Evolutionary conservation across 805 yeast species (phyloP), one percentile per base, ranked within the genome.

Genomic region (Ogataea pignaliae): DNA sequence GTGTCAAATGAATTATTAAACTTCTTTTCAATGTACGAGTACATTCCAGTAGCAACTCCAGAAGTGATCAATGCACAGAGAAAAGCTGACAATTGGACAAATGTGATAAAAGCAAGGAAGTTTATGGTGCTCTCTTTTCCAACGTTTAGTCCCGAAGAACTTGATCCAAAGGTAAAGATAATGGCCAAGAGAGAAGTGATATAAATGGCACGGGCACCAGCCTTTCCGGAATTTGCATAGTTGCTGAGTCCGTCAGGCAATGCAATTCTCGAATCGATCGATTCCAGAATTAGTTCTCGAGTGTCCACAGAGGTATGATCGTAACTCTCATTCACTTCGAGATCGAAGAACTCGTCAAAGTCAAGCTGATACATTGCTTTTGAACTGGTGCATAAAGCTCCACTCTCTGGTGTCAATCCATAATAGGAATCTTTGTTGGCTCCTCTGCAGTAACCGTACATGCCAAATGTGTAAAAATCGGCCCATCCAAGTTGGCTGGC

Each of bases 381-480:
- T 16, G 90, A 78, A 10, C 68, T 55, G 13, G 76, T 65, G 62
- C 95, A 86, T 21, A 21, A 21, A 21, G 26, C 4, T 5, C 26
- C 26, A 21, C 26, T 21, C 7, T 21, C 26, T 36, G 38, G n/a
- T 12, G 33, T 13, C 11, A 12, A 29, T 30, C 6, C 13, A 30
- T 6, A 12, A 30, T 30, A 30, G 13, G 42, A 36, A n/a, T 7
- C 7, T 4, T 4, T 21, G 26, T 21, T 21, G 26, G 26, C 26
- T 4, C 7, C 7, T 7, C 26, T 21, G 17, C 89, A 83, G 63
- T 78, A 81, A 18, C 84, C 83, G 77, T 84, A 82, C 52, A 78
- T 63, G 32, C 87, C 85, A 30, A 80, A 65, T 12, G 75, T 69
- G 51, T 76, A 77, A 26, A 74, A 66, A 36, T 72, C 73, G 3